phyloP scores from a whole-genome alignment of 331 rosid genomes.

The Cydonia oblonga region DNA sequence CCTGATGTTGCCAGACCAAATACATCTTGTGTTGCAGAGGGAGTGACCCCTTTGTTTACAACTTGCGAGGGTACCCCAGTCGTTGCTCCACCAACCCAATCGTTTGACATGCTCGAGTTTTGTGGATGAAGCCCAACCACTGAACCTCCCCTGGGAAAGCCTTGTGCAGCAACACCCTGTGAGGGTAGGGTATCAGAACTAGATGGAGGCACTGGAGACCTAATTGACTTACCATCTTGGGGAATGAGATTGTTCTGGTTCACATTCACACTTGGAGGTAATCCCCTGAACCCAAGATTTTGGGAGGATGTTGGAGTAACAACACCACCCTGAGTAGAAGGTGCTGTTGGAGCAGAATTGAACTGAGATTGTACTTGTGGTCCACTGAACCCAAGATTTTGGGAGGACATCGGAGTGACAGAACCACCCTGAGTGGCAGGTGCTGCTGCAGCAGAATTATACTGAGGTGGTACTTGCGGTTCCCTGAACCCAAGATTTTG shows the following conservation, averaged over 20 bases:
- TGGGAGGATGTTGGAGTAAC: conserved; percentile 37
- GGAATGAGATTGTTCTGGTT: conserved; percentile 36
- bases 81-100: conserved; percentile 40
- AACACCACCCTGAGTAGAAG: conserved; percentile 28
- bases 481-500: conserved; percentile 45
- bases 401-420: conserved; percentile 38
- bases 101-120: conserved; percentile 25
- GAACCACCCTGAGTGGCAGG: conserved; percentile 28
- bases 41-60: conserved; percentile 35
- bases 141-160: conserved; percentile 28
- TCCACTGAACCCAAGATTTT: conserved; percentile 39
- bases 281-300: conserved; percentile 37
- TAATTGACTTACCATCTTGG: conserved; percentile 21
- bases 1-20: conserved; percentile 46
- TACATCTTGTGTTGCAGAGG: conserved; percentile 32
- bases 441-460: conserved; percentile 30
- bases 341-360: conserved; percentile 29
- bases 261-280: conserved; percentile 24
- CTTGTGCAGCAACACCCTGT: conserved; percentile 36
- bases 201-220: conserved; percentile 38
- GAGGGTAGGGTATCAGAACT: conserved; percentile 29
- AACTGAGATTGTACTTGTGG: conserved; percentile 31
- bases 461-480: conserved; percentile 31
- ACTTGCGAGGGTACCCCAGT: conserved; percentile 27
- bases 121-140: conserved; percentile 30